A percentile compares a stretch with the other conserved stretches of the same genome.
Conservation (phyloP, 768 basidiomycete species). For the Hericium rajendrae region DNA sequence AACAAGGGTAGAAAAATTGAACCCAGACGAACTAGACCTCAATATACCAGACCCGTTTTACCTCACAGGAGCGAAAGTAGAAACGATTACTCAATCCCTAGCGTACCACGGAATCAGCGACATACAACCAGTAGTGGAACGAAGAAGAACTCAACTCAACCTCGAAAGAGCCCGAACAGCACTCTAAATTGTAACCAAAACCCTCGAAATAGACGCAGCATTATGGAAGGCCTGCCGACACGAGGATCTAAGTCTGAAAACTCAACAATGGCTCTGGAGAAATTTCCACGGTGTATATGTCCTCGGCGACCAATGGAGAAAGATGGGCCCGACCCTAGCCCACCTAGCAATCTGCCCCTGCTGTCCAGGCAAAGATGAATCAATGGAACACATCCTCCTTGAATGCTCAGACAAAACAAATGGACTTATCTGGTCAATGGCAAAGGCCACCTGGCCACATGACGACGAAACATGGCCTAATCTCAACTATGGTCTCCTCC, state of each 20-base stretch:
- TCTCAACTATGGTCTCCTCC: not conserved
- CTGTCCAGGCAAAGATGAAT: not conserved
- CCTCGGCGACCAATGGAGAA: not conserved
- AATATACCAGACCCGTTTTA: not conserved
- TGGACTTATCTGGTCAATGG: not conserved
- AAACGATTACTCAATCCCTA: not conserved
- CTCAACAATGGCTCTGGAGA: not conserved
- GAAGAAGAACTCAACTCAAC: not conserved
- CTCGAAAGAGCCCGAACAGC: not conserved
- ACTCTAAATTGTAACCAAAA: not conserved
- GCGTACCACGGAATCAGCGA: constrained; percentile 1
- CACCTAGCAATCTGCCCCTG: not conserved
- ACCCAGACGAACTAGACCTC: not conserved
- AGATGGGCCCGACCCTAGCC: not conserved
- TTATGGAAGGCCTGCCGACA: not conserved
- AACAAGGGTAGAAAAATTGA: not conserved
- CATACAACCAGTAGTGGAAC: fast-evolving
- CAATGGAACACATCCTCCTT: not conserved
- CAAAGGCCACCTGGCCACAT: not conserved
- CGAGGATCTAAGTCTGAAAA: not conserved
- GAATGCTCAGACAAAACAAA: not conserved
- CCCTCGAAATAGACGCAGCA: not conserved
- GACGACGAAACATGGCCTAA: not conserved
- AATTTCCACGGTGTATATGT: not conserved
- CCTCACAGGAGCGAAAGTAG: constrained; percentile 1